A percentile compares a stretch with the other conserved stretches of the same genome.
These are phyloP conservation scores for Rhodosporidiobolus odoratus DNA, from an alignment of 768 basidiomycete species.

Conservation along the genomic window DNA sequence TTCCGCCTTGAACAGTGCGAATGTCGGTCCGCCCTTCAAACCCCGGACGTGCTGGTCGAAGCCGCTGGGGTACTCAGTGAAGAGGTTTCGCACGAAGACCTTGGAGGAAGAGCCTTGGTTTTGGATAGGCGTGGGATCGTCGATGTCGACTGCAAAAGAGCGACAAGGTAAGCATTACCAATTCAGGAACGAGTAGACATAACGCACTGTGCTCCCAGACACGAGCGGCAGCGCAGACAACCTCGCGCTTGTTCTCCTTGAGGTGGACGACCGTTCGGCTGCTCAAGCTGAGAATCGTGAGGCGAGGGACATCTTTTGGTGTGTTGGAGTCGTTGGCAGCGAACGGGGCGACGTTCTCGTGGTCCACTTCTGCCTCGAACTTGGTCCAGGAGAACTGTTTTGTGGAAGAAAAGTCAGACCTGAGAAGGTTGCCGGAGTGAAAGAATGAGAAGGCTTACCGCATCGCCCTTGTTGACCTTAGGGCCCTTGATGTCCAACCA, in stretches of 20 bases:
- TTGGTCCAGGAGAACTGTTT: constrained; percentile 92
- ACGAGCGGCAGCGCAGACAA: constrained; percentile 76
- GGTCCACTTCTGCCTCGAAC: constrained; percentile 71
- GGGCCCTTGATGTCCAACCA: constrained; percentile 84
- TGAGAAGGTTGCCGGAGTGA: neutral
- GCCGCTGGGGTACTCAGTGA: constrained; percentile 70
- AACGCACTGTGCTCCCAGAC: constrained; percentile 69
- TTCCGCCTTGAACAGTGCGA: constrained; percentile 73
- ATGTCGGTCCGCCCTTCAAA: constrained; percentile 44
- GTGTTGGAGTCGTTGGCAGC: constrained; percentile 63
- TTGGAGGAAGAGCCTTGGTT: constrained; percentile 72
- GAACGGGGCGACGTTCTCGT: constrained; percentile 82
- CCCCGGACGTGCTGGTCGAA: constrained; percentile 67
- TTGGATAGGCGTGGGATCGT: constrained; percentile 87
- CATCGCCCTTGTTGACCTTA: constrained; percentile 62
- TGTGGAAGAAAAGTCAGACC: neutral
- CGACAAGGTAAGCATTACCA: neutral
- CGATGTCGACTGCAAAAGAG: constrained; percentile 63
- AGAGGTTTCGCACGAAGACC: constrained; percentile 80
- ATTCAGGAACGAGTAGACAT: neutral
- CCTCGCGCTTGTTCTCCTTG: constrained; percentile 84
- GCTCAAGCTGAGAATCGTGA: constrained; percentile 85
- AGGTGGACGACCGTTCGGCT: constrained; percentile 89
- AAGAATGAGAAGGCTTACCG: constrained; percentile 54
- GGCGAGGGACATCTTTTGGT: constrained; percentile 74